Base-by-base conservation (phyloP, 371 early-diverging fungal genomes). In the Rhizopus sp. region DNA sequence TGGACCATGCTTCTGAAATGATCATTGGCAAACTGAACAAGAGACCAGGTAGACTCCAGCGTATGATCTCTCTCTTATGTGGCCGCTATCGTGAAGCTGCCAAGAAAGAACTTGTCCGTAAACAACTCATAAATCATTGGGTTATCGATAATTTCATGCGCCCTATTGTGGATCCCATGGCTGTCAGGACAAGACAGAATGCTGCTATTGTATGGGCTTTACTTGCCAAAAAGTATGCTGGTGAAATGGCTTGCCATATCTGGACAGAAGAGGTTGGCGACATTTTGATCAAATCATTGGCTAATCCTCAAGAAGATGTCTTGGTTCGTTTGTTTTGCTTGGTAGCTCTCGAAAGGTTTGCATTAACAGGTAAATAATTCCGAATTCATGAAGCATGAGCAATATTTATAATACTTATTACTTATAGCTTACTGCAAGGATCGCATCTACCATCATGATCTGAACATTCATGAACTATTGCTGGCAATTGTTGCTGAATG, bases 291-390 rank as follows among this genome's bases (percentile, higher is more conserved):
- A 60, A 59, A 38, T 54, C 67, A 2, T 50, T 80, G 15, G 55
- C 63, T 0, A 68, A 72, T 50, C 50, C 63, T 0, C 51, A 70
- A 4, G 74, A 74, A 29, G 70, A 74, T 35, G 38, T 67, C 7
- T 60, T 52, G 23, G 77, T 75, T 4, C 69, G 80, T 1, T 51
- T 72, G 0, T 75, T 70, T 57, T 57, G 73, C 15, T 52, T 80
- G 16, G 49, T 76, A 49, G 80, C 80, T 4, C 55, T 80, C 16
- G 80, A 80, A 31, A 80, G 77, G 17, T 80, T 80, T 57, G 68
- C 80, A 7, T 39, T 72, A 17, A 79, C 80, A 51, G 75, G 78
- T 72, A 70, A 47, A 15, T 35, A 32, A 23, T 23, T 23, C 2
- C 23, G 23, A 23, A 2, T 23, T 23, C 23, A 23, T 23, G 23